Conservation (phyloP, 768 basidiomycete genomes). For the Calocera cornea region DNA sequence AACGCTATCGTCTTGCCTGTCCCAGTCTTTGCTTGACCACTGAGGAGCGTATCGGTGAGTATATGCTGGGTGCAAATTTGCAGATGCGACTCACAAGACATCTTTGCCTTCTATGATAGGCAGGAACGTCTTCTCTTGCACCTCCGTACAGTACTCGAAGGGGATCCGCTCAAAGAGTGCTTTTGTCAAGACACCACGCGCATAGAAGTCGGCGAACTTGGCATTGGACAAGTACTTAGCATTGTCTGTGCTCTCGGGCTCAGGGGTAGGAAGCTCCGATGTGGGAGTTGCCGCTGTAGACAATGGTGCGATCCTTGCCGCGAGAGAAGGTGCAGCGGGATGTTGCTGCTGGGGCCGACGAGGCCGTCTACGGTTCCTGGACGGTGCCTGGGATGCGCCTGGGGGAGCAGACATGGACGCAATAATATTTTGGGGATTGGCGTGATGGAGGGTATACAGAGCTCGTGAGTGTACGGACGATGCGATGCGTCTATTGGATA, state of each 20-base stretch:
- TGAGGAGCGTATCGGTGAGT: neutral
- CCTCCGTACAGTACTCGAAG: constrained; percentile 21
- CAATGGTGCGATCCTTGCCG: neutral
- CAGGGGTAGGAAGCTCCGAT: neutral
- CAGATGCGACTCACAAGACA: constrained; percentile 13
- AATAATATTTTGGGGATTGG: neutral
- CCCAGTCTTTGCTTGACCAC: constrained; percentile 32
- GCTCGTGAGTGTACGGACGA: neutral
- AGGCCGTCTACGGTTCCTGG: neutral
- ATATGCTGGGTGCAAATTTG: neutral
- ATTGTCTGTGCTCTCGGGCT: neutral
- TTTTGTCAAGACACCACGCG: constrained; percentile 6
- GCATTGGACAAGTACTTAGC: constrained; percentile 1
- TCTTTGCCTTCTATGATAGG: constrained; percentile 17
- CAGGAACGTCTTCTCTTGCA: constrained; percentile 21
- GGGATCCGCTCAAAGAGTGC: constrained; percentile 15
- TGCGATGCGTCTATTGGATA: neutral
- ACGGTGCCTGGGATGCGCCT: neutral
- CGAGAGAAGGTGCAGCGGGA: neutral
- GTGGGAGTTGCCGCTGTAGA: neutral
- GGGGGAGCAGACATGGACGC: neutral
- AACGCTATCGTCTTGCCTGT: constrained; percentile 41
- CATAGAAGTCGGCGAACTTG: constrained; percentile 13
- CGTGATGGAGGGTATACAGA: neutral
- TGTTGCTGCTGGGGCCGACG: neutral